Evolutionary conservation across 345 rosid species (phyloP).

Genomic region (Camelina laxa): DNA sequence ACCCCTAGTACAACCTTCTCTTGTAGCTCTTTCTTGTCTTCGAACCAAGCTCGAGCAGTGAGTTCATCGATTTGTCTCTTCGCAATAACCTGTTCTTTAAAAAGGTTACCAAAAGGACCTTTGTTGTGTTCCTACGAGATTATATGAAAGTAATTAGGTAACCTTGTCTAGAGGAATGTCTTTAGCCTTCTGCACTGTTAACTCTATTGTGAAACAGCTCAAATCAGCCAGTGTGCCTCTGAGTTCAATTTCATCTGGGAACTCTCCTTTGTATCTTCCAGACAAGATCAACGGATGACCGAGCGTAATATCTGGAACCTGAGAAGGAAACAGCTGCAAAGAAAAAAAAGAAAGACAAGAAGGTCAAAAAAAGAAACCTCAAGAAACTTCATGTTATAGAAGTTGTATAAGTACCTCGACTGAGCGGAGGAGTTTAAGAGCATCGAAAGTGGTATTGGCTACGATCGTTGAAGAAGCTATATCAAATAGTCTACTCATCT

Average conservation of each 20-base stretch:
- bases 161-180: constrained; percentile 69
- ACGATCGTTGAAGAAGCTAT: constrained; percentile 60
- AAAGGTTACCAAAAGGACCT: constrained; percentile 4
- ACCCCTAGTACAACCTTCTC: constrained; percentile 60
- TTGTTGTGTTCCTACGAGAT: not conserved
- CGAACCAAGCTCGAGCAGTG: constrained; percentile 85
- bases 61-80: constrained; percentile 74
- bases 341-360: constrained; percentile 14
- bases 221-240: constrained; percentile 66
- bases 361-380: constrained; percentile 10
- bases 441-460: constrained; percentile 55
- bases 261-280: constrained; percentile 74
- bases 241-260: constrained; percentile 64
- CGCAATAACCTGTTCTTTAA: constrained; percentile 56
- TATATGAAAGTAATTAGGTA: not conserved
- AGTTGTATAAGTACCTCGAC: constrained; percentile 64
- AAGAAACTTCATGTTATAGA: constrained; percentile 10
- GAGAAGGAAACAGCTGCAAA: constrained; percentile 62
- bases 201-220: constrained; percentile 53
- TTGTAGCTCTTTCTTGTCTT: constrained; percentile 61
- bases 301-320: constrained; percentile 69
- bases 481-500: constrained; percentile 63
- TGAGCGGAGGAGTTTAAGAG: constrained; percentile 59
- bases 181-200: constrained; percentile 66
- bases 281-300: constrained; percentile 64